These are phyloP conservation scores for Cyberlindnera americana DNA, from an alignment of 805 yeast species.

Conservation along the genomic window DNA sequence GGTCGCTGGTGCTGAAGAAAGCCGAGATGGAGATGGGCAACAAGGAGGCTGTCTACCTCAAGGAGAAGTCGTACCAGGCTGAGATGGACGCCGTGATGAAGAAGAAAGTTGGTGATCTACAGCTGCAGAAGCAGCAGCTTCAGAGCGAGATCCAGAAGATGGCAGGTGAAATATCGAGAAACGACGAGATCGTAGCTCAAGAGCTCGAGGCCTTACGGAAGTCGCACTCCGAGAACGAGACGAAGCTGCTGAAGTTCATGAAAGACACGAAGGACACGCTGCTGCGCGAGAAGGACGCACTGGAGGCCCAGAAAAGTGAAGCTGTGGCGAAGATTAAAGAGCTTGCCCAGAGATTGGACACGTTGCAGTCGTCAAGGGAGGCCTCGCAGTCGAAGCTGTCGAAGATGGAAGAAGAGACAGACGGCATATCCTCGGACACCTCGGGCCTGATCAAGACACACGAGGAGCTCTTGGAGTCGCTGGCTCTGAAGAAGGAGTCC, in stretches of 20 bases:
- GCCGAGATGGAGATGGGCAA: slow-evolving; percentile 32
- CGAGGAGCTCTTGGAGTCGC: slow-evolving; percentile 18
- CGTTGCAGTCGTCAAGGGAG: too few species aligned
- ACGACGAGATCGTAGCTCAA: slow-evolving; percentile 18
- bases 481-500: slow-evolving; percentile 16
- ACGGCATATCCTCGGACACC: neutral
- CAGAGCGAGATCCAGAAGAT: slow-evolving; percentile 31
- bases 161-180: slow-evolving; percentile 23
- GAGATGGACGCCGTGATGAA: slow-evolving; percentile 39
- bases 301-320: too few species aligned
- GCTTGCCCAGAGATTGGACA: too few species aligned
- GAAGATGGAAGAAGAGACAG: slow-evolving; percentile 7
- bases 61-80: slow-evolving; percentile 31
- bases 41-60: slow-evolving; percentile 35
- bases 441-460: slow-evolving; percentile 1
- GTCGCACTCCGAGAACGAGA: slow-evolving; percentile 24
- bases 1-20: slow-evolving; percentile 31
- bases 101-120: slow-evolving; percentile 31
- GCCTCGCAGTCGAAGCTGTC: too few species aligned
- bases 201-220: slow-evolving; percentile 23
- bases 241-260: slow-evolving; percentile 27
- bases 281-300: too few species aligned
- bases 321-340: too few species aligned
- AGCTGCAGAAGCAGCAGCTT: slow-evolving; percentile 29
- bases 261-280: slow-evolving; percentile 13